phyloP scores from a whole-genome alignment of 2,329 filamentous ascomycete species.

The Ceratocystis variospora region DNA sequence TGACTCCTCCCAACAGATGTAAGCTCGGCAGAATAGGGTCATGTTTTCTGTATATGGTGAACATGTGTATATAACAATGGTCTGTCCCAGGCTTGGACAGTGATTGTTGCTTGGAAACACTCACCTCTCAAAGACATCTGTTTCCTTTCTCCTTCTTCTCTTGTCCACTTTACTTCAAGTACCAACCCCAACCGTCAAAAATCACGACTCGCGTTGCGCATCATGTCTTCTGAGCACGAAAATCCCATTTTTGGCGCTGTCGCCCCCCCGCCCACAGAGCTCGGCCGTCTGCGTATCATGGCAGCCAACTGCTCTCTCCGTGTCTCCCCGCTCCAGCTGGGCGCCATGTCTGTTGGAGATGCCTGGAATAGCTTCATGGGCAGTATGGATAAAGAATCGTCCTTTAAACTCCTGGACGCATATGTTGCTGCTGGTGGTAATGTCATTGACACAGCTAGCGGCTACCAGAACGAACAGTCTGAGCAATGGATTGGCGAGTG shows the following conservation, averaged over 20 bases:
- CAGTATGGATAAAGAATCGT: conserved; percentile 38
- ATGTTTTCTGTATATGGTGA: too few relatives aligned
- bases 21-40: too few relatives aligned
- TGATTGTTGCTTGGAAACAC: too few relatives aligned
- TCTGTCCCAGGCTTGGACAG: too few relatives aligned
- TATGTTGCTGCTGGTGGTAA: conserved; percentile 47
- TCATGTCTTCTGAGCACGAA: neutral
- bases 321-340: conserved; percentile 40
- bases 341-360: conserved; percentile 39
- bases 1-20: too few relatives aligned
- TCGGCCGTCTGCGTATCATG: conserved; percentile 40
- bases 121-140: too few relatives aligned
- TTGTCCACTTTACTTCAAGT: too few relatives aligned
- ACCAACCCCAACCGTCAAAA: too few relatives aligned
- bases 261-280: conserved; percentile 30
- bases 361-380: conserved; percentile 36
- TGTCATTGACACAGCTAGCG: conserved; percentile 52
- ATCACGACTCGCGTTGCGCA: neutral
- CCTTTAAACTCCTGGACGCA: conserved; percentile 44
- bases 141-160: too few relatives aligned
- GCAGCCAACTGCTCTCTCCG: conserved; percentile 36
- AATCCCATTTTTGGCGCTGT: neutral
- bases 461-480: conserved; percentile 44
- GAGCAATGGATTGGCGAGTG: conserved; percentile 46
- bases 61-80: too few relatives aligned